phyloP scores from a whole-genome alignment of 441 rosid genomes.

The Euphorbia schlechtendalii region DNA sequence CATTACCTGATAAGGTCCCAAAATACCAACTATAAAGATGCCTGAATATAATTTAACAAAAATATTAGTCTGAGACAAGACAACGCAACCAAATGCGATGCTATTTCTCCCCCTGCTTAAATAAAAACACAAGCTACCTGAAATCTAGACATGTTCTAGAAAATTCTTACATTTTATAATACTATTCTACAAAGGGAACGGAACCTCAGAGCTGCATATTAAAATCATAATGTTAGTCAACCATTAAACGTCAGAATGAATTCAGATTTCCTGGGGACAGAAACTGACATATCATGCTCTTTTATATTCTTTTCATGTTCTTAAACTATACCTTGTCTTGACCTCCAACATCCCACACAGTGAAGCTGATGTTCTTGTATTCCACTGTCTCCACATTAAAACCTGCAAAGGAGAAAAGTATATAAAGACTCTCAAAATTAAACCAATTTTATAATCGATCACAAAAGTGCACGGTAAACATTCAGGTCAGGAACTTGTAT shows the following conservation, averaged over 20 bases:
- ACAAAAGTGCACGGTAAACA: not conserved
- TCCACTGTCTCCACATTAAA: conserved; percentile 15
- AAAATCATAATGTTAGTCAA: not conserved
- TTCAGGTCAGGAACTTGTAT: not conserved
- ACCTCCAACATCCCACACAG: conserved; percentile 18
- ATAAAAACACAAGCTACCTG: not conserved
- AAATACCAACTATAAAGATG: not conserved
- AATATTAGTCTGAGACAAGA: too few relatives aligned
- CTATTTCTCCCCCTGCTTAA: not conserved
- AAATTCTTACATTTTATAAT: too few relatives aligned
- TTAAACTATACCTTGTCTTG: conserved; percentile 11
- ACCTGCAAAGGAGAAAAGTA: conserved; percentile 6
- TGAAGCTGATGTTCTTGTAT: conserved; percentile 17
- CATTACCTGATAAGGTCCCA: not conserved
- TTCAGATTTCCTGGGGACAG: not conserved
- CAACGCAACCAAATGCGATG: not conserved
- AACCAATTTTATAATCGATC: too few relatives aligned
- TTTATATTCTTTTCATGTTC: too few relatives aligned
- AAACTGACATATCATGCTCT: not conserved
- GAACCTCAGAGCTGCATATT: not conserved
- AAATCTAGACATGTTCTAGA: not conserved
- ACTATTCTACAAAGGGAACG: too few relatives aligned
- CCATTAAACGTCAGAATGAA: not conserved
- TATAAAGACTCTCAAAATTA: not conserved
- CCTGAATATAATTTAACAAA: too few relatives aligned